Conservation (phyloP, 805 yeast genomes). For the Cephaloascus fragrans region DNA sequence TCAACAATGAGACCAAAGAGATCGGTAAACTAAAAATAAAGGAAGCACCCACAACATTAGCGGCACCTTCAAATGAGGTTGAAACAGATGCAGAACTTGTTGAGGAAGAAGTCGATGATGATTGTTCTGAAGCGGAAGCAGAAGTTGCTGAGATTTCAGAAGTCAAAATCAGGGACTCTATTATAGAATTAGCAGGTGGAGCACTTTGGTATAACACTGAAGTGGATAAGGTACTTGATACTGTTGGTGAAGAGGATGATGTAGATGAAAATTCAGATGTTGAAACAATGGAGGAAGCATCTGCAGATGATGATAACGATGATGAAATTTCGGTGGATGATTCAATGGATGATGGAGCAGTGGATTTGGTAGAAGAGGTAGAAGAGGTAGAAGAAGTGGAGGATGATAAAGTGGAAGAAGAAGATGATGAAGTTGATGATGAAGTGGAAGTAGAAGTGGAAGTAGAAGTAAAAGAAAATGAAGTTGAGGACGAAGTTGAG, state of each 20-base stretch:
- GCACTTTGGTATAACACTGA: too few relatives aligned
- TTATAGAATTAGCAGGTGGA: not conserved
- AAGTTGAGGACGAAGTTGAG: constrained; percentile 1
- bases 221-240: too few relatives aligned
- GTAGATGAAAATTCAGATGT: not conserved
- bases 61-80: too few relatives aligned
- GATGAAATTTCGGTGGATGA: not conserved
- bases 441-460: not conserved
- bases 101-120: too few relatives aligned
- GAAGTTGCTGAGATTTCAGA: too few relatives aligned
- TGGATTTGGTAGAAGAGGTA: not conserved
- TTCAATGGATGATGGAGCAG: not conserved
- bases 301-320: not conserved
- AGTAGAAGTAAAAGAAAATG: not conserved
- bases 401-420: constrained; percentile 5
- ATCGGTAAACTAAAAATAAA: too few relatives aligned
- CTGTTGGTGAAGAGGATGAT: not conserved
- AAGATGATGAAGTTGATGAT: not conserved
- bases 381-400: not conserved
- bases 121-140: too few relatives aligned
- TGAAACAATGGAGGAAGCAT: not conserved
- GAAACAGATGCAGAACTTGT: too few relatives aligned
- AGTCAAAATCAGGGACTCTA: too few relatives aligned
- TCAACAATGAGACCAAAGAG: too few relatives aligned
- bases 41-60: too few relatives aligned